Conservation (phyloP, 2,329 filamentous ascomycete species). For the Raffaelea arxii region DNA sequence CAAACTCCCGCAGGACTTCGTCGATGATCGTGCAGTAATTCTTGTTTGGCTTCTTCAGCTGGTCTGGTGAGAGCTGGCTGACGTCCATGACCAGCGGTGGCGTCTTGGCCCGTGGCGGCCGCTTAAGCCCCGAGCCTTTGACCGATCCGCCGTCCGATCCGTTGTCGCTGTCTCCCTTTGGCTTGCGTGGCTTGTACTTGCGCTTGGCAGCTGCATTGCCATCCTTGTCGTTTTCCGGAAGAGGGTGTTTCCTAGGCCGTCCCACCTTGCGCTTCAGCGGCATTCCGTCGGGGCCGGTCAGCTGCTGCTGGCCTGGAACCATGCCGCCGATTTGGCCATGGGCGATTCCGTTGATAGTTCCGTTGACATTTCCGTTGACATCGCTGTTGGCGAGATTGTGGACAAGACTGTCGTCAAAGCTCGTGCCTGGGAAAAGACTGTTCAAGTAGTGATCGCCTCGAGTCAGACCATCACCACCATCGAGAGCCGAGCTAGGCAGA, state of each 20-base stretch:
- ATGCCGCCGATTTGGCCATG: too few species aligned
- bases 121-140: constrained; percentile 42
- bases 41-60: constrained; percentile 52
- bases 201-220: not conserved
- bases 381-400: too few species aligned
- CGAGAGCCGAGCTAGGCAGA: too few species aligned
- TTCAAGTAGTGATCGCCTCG: too few species aligned
- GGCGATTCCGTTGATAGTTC: too few species aligned
- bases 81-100: constrained; percentile 46
- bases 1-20: constrained; percentile 44
- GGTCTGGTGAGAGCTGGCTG: constrained; percentile 46
- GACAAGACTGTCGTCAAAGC: too few species aligned
- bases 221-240: constrained; percentile 37
- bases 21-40: constrained; percentile 53
- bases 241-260: constrained; percentile 52
- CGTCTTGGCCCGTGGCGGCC: constrained; percentile 55
- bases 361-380: too few species aligned
- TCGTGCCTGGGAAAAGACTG: too few species aligned
- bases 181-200: constrained; percentile 16
- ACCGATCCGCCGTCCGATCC: not conserved
- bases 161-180: constrained; percentile 25
- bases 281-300: constrained; percentile 28
- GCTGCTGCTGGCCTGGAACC: not conserved
- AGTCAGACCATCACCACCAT: too few species aligned
- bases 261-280: constrained; percentile 53